Percentiles rank a stretch among this genome's conserved stretches.
Evolutionary conservation across 805 yeast species (phyloP).

Genomic region (Metschnikowia cubensis): DNA sequence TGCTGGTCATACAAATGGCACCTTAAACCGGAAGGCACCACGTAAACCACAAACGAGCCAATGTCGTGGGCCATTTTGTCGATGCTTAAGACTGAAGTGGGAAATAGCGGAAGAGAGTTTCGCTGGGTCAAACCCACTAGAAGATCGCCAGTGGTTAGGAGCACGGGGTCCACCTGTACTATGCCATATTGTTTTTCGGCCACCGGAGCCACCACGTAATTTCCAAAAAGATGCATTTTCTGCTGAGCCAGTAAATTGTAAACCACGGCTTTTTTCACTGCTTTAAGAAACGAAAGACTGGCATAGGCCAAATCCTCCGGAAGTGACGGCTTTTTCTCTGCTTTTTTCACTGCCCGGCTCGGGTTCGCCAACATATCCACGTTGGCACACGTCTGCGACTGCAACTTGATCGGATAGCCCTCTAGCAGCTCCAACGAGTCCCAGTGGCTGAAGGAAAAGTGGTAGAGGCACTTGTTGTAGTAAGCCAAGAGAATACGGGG

Average conservation of each 20-base stretch:
- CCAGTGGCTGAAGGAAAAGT: constrained; percentile 31
- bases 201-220: constrained; percentile 21
- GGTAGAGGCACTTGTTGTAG: constrained; percentile 38
- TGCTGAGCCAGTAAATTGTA: constrained; percentile 29
- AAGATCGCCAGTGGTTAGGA: constrained; percentile 38
- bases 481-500: constrained; percentile 39
- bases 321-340: background rate
- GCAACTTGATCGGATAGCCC: background rate
- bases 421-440: constrained; percentile 1
- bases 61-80: constrained; percentile 12
- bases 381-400: background rate
- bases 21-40: constrained; percentile 41
- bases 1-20: constrained; percentile 37
- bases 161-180: constrained; percentile 35
- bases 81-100: constrained; percentile 20
- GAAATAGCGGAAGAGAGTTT: constrained; percentile 24
- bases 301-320: constrained; percentile 32
- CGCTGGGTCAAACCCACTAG: constrained; percentile 28
- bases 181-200: constrained; percentile 19
- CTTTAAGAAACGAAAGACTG: constrained; percentile 35
- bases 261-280: constrained; percentile 36
- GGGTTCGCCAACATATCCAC: constrained; percentile 30
- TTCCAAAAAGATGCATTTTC: constrained; percentile 33
- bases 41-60: constrained; percentile 32
- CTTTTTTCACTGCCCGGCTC: constrained; percentile 18